These are phyloP conservation scores for Litsea cubeba DNA, from an alignment of 164 flowering plant genomes.

Conservation along the genomic window DNA sequence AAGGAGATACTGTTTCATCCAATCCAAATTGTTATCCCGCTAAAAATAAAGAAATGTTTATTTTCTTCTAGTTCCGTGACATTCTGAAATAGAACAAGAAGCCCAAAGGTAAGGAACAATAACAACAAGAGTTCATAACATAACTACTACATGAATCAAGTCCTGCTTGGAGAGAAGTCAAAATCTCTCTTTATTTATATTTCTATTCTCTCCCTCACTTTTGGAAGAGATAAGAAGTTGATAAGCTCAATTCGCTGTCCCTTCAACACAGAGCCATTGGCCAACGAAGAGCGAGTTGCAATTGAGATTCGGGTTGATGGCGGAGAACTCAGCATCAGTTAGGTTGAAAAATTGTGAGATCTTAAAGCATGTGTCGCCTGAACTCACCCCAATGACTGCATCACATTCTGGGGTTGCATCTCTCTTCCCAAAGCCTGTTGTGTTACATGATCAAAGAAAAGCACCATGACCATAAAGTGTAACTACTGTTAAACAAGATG, in stretches of 20 bases:
- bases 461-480: too few species aligned
- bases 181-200: background rate
- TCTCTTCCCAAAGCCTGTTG: too few species aligned
- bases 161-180: too few species aligned
- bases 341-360: slow-evolving; percentile 15
- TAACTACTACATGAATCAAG: background rate
- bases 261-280: slow-evolving; percentile 24
- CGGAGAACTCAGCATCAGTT: background rate
- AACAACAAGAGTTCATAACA: background rate
- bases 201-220: background rate
- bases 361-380: too few species aligned
- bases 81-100: background rate
- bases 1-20: too few species aligned
- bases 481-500: too few species aligned
- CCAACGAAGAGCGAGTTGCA: slow-evolving; percentile 19
- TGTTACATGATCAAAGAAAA: too few species aligned
- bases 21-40: too few species aligned
- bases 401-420: too few species aligned
- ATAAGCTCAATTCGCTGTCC: slow-evolving; percentile 3
- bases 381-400: too few species aligned
- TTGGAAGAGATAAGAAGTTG: background rate
- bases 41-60: too few species aligned
- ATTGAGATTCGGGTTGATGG: slow-evolving; percentile 20
- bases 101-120: background rate
- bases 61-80: background rate